These are phyloP conservation scores for Thermomyces lanuginosus DNA, from an alignment of 2,329 filamentous ascomycete genomes.

Conservation along the genomic window DNA sequence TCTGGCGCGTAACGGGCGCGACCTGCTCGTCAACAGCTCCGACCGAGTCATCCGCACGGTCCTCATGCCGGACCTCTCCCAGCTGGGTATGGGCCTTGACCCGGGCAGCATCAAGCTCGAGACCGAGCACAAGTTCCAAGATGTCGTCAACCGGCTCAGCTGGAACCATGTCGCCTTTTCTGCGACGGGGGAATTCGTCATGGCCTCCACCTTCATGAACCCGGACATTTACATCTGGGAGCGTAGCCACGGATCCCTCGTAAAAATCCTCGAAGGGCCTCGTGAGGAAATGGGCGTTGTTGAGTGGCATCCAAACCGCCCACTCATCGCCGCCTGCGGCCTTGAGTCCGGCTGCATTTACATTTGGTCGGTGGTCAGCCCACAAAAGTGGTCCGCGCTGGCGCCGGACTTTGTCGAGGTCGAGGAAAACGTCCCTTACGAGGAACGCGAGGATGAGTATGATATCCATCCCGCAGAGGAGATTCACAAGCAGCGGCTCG, in stretches of 20 bases:
- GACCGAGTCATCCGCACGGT: conserved; percentile 92
- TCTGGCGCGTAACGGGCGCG: conserved; percentile 66
- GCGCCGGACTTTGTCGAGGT: conserved; percentile 95
- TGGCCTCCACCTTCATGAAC: conserved; percentile 93
- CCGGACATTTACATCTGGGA: conserved; percentile 99
- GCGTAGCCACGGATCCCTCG: conserved; percentile 75
- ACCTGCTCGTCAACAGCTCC: conserved; percentile 80
- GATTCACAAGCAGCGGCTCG: conserved; percentile 74
- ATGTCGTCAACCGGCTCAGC: conserved; percentile 82
- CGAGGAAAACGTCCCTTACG: conserved; percentile 94
- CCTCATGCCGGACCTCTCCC: conserved; percentile 59
- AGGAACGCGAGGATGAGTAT: conserved; percentile 92
- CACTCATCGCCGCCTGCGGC: conserved; percentile 78
- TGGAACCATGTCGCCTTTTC: conserved; percentile 98
- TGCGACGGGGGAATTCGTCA: conserved; percentile 85
- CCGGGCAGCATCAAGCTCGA: conserved; percentile 75
- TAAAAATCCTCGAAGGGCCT: conserved; percentile 91
- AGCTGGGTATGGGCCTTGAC: conserved; percentile 45
- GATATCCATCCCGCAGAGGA: conserved; percentile 94
- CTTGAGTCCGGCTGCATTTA: conserved; percentile 87
- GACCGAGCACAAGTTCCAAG: conserved; percentile 95
- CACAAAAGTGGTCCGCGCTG: conserved; percentile 91
- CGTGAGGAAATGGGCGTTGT: conserved; percentile 94
- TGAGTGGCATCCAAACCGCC: conserved; percentile 86
- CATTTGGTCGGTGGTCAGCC: conserved; percentile 88